Base-by-base conservation (phyloP, 1,284 basidiomycete genomes). In the Ceratobasidium sp. region DNA sequence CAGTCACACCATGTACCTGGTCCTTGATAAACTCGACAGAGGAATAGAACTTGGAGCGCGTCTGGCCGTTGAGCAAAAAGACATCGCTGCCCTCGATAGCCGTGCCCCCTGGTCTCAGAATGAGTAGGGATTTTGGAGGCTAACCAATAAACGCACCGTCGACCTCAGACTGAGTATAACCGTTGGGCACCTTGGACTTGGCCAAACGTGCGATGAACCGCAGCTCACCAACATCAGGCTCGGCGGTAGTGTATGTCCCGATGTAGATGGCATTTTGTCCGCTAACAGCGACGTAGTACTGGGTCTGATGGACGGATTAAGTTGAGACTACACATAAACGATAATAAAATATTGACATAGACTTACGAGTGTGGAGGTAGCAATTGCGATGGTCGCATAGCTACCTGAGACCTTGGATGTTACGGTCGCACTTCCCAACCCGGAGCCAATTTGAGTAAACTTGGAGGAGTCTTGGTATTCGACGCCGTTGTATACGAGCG, bases 51-150 rank as follows among this genome's bases (percentile, higher is more conserved):
- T 86, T 86, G 53, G 84, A 85, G 14, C 85, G 82, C 1, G 85
- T 86, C 77, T 86, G 83, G 1, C 85, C 85, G 74, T 84, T 82
- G 51, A 85, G 74, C 22, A 80, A 54, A 79, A 81, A 86, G 14
- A 86, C 85, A 76, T 87, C 85, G 0, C 82, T 81, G 9, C 85
- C 85, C 79, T 86, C 85, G 54, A 86, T 84, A 14, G 82, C 82
- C 29, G 82, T 81, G 3, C 83, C 83, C 9, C 69, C 69, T 72
- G 24, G 9, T 59, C 37, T 34, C 14, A 2, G 4, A 48, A 34
- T 58, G 1, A 62, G 53, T 19, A 56, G 0, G 19, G 19, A 34
- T 31, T 16, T 19, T 24, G 56, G 13, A 14, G 37, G 7, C 14
- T 61, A 29, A 16, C n/a, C 37, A 14, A 41, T 13, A 16, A 34